A percentile compares a stretch with the other conserved stretches of the same genome.
phyloP scores from a whole-genome alignment of 371 early-diverging fungal genomes.

The Mortierella polycephala region DNA sequence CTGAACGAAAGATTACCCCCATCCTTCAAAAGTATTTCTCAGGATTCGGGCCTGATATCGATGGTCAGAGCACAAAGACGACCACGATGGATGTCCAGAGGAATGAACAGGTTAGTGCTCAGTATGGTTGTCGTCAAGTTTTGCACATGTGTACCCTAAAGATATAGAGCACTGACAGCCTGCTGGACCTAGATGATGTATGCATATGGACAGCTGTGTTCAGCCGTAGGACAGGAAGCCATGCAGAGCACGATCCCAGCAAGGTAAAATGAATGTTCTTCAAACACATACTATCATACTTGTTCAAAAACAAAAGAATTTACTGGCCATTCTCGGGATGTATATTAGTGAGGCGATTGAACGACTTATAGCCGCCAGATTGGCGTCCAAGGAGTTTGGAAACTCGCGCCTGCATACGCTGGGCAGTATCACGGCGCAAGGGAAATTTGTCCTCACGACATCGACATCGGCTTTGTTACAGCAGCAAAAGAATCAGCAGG shows the following conservation, averaged over 20 bases:
- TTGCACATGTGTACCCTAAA: neutral
- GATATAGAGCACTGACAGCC: neutral
- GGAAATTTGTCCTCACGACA: constrained; percentile 44
- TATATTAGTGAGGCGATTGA: constrained; percentile 65
- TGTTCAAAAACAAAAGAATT: neutral
- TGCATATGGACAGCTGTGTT: constrained; percentile 66
- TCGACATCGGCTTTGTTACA: constrained; percentile 44
- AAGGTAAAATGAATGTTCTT: constrained; percentile 49
- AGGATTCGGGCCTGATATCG: constrained; percentile 59
- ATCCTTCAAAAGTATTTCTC: constrained; percentile 74
- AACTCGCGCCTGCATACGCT: constrained; percentile 47
- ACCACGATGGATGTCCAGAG: constrained; percentile 34
- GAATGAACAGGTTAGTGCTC: constrained; percentile 31
- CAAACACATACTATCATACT: neutral
- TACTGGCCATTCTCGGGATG: too few species aligned
- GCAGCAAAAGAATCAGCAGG: constrained; percentile 45
- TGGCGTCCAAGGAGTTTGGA: constrained; percentile 54
- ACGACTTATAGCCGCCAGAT: constrained; percentile 60
- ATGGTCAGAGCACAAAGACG: constrained; percentile 33
- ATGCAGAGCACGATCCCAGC: constrained; percentile 68
- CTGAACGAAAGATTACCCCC: constrained; percentile 61
- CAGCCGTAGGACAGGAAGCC: constrained; percentile 64
- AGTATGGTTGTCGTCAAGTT: neutral
- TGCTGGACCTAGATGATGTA: constrained; percentile 64
- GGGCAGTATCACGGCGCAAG: constrained; percentile 49